Evolutionary conservation across 371 early-diverging fungal genomes (phyloP).

Genomic region (Globomyces sp.): DNA sequence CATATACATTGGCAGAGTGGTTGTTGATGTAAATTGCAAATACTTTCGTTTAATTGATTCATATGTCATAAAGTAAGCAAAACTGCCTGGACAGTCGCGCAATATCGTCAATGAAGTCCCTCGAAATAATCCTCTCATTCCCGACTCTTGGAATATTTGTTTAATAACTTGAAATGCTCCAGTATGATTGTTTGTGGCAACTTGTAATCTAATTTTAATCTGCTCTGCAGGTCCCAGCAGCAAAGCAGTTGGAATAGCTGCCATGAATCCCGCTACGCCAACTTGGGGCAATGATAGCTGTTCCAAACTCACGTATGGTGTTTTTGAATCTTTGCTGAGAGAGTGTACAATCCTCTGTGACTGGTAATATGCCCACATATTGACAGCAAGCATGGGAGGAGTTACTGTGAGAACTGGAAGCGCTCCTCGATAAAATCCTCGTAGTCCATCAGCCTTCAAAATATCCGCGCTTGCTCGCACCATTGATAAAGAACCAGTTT

Average conservation of each 20-base stretch:
- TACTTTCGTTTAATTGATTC: conserved; percentile 36
- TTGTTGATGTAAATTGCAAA: conserved; percentile 34
- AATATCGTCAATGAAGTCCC: conserved; percentile 42
- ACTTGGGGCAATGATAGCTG: conserved; percentile 21
- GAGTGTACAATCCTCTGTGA: conserved; percentile 12
- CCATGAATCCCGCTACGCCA: conserved; percentile 31
- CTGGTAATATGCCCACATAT: conserved; percentile 24
- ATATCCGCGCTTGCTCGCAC: conserved; percentile 27
- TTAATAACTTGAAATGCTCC: not conserved
- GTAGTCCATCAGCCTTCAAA: conserved; percentile 30
- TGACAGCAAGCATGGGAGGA: conserved; percentile 37
- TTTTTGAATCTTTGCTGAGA: not conserved
- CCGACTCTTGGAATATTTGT: not conserved
- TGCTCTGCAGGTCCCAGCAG: conserved; percentile 45
- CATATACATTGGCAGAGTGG: conserved; percentile 65
- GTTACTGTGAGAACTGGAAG: conserved; percentile 40
- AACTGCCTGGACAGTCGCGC: conserved; percentile 89
- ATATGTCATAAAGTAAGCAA: conserved; percentile 83
- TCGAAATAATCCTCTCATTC: conserved; percentile 18
- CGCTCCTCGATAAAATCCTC: conserved; percentile 41
- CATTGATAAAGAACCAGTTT: conserved; percentile 19
- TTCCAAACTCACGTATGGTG: conserved; percentile 13
- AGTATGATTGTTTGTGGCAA: conserved; percentile 1
- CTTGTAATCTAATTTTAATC: conserved; percentile 45
- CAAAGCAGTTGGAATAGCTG: conserved; percentile 42